Conservation (phyloP, 805 yeast genomes). For the Sugiyamaella floridensis region DNA sequence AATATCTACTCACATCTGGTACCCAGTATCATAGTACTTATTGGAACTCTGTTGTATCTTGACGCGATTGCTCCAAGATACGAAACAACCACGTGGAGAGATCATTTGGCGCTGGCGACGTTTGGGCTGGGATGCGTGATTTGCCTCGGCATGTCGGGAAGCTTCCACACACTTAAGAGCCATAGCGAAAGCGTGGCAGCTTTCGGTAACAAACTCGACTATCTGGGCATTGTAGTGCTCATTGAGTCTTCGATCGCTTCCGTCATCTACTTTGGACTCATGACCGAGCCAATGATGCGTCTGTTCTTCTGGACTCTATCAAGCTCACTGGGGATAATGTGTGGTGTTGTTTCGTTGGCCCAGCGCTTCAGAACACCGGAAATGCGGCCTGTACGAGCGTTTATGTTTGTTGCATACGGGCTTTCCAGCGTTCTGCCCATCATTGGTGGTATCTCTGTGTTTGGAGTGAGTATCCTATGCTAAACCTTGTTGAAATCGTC, state of each 20-base stretch:
- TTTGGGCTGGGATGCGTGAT: constrained; percentile 52
- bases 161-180: constrained; percentile 60
- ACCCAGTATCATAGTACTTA: constrained; percentile 27
- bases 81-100: constrained; percentile 33
- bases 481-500: not conserved
- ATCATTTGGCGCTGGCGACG: constrained; percentile 44
- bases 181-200: constrained; percentile 51
- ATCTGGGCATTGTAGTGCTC: constrained; percentile 64
- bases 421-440: constrained; percentile 71
- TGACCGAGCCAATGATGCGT: constrained; percentile 31
- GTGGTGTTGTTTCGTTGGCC: constrained; percentile 57
- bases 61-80: constrained; percentile 21
- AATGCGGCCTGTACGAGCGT: constrained; percentile 72
- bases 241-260: constrained; percentile 59
- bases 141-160: constrained; percentile 58
- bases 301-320: constrained; percentile 33
- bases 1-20: constrained; percentile 62
- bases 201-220: constrained; percentile 65
- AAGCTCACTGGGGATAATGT: constrained; percentile 48
- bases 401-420: constrained; percentile 75
- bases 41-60: constrained; percentile 12
- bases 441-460: constrained; percentile 40
- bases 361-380: constrained; percentile 60
- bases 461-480: constrained; percentile 35
- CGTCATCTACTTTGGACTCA: constrained; percentile 40